Percentiles rank a stretch among this genome's conserved stretches.
Conservation (phyloP, 2,329 filamentous ascomycete species). For the Grosmannia clavigera region DNA sequence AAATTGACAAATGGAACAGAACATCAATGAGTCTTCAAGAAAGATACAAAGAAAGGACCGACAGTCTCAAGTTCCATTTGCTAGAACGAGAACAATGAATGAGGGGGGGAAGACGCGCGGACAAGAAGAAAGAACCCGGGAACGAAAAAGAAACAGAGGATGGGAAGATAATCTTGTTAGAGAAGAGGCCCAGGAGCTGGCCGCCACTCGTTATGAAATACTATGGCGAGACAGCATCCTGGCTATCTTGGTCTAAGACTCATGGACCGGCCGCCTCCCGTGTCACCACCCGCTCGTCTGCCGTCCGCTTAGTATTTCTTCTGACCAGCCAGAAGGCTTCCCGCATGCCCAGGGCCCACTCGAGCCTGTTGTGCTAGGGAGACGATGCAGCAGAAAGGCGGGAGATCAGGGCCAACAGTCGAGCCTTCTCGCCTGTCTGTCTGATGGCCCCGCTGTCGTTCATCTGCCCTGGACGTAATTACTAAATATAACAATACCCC, state of each 20-base stretch:
- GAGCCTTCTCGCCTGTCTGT: background rate
- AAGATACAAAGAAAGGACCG: background rate
- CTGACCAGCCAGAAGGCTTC: background rate
- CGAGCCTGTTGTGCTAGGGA: background rate
- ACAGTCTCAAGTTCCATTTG: background rate
- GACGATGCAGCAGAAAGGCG: background rate
- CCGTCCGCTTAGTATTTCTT: background rate
- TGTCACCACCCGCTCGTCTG: background rate
- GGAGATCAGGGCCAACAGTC: background rate
- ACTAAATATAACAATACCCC: background rate
- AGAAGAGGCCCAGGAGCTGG: slow-evolving; percentile 2
- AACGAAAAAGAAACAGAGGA: background rate
- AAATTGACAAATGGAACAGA: background rate
- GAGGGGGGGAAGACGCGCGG: background rate
- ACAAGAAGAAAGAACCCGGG: slow-evolving; percentile 6
- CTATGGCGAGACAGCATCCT: background rate
- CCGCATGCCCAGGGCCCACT: background rate
- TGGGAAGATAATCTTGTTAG: background rate
- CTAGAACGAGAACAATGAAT: background rate
- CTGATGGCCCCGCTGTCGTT: background rate
- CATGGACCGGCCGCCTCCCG: background rate
- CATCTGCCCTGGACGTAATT: background rate
- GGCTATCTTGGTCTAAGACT: background rate
- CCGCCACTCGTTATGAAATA: background rate
- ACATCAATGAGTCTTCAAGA: background rate